phyloP scores from a whole-genome alignment of 805 yeast genomes.

The Wickerhamomyces queroliae region DNA sequence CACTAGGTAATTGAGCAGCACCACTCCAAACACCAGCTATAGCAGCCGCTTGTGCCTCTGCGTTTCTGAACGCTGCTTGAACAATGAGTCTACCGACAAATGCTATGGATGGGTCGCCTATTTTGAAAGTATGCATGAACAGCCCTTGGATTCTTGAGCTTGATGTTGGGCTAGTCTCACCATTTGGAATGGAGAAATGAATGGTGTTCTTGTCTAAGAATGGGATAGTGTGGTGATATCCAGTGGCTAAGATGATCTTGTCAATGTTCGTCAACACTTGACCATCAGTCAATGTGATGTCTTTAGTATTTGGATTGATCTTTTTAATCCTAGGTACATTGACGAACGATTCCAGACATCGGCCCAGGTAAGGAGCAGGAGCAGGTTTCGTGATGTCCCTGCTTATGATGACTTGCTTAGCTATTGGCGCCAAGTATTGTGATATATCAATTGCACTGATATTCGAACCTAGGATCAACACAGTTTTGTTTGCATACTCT shows the following conservation, averaged over 20 bases:
- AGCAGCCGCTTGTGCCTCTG: conserved; percentile 49
- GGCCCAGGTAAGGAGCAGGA: conserved; percentile 35
- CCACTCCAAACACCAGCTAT: conserved; percentile 53
- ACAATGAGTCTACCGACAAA: conserved; percentile 36
- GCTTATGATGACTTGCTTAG: conserved; percentile 49
- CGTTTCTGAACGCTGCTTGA: conserved; percentile 40
- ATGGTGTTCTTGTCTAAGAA: conserved; percentile 25
- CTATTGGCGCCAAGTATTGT: conserved; percentile 34
- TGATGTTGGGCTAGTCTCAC: conserved; percentile 13
- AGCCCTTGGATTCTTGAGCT: conserved; percentile 33
- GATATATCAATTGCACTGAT: conserved; percentile 39
- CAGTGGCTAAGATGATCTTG: conserved; percentile 35
- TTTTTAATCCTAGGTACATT: conserved; percentile 24
- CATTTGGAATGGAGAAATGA: conserved; percentile 19
- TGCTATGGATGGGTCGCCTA: conserved; percentile 39
- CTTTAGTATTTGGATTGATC: conserved; percentile 22
- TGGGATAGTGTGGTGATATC: conserved; percentile 37
- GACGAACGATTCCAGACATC: conserved; percentile 18
- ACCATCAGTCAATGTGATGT: conserved; percentile 27
- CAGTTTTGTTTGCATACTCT: conserved; percentile 32
- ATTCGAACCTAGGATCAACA: conserved; percentile 39
- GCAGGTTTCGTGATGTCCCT: conserved; percentile 64
- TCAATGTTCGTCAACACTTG: conserved; percentile 29
- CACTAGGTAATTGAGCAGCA: conserved; percentile 31
- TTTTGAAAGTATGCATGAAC: conserved; percentile 40